Evolutionary conservation across 2,329 filamentous ascomycete genomes (phyloP), one percentile per base, ranked within the genome.

Genomic region (Phymatotrichopsis omnivora): DNA sequence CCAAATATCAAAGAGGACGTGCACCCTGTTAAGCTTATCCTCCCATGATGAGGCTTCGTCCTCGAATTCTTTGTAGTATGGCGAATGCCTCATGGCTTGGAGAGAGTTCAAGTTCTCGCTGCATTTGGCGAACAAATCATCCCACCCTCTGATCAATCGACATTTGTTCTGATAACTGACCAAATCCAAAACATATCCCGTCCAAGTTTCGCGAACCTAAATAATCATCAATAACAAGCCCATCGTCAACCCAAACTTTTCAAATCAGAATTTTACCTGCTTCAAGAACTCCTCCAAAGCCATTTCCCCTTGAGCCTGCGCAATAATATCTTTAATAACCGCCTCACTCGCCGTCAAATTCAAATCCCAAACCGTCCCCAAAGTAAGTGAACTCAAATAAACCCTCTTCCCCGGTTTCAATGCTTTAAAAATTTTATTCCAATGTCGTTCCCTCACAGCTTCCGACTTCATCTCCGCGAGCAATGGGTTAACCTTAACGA

Each of bases 61-160:
- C 62, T 98, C 91, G 53, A 99, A 99, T 59, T 96, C 89, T 64
- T 95, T 96, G 72, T 94, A 98, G 65, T 98, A 98, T 0, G 91
- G 91, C 4, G 91, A 99, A 64, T 98, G 89, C 61, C 85, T 82
- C 93, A 99, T 99, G 19, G 91, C 91, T 65, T 96, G 91, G 36
- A 99, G 69, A 5, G 91, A 96, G 67, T 95, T 96, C 45, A 98
- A 67, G 59, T 99, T 93, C 63, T 99, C 91, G 61, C 89, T 94
- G 65, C 91, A 99, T 63, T 96, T 96, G 39, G 89, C 85, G 60
- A 98, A 98, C 12, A 99, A 74, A 55, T 98, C 91, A 59, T 99
- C 91, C 82, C 93, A 98, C 41, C 91, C 91, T 54, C 86, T 84
- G 56, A 99, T 98, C 30, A 99, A 77, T 34, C 89, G 84, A 62